Base-by-base conservation (phyloP, 768 basidiomycete species). In the Hemileccinum impolitum region DNA sequence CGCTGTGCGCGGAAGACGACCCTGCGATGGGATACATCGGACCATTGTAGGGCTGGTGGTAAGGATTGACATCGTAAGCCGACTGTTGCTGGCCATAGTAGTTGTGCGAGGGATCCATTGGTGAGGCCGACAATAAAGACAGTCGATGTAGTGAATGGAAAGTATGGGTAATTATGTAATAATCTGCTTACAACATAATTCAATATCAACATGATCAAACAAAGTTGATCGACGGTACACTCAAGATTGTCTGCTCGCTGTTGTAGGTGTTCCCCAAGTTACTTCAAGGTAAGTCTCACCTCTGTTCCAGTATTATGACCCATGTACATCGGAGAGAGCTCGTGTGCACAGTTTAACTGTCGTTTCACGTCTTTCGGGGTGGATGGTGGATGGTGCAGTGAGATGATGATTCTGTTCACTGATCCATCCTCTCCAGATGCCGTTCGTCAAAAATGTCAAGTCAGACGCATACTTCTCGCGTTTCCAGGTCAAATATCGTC, bases 401-500 rank as follows among this genome's bases (percentile, higher is more conserved):
- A 59, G 72, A 73, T 72, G 69, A 39, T 40, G 47, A 28, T 23
- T 37, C 35, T 39, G 36, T 36, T 50, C 7, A 19, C 57, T 69
- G 52, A 68, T 51, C 41, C 28, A 39, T 35, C 46, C 51, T 39
- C 28, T 35, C 15, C 45, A 79, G 78, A 90, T 92, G 95, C 95
- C 94, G 53, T 98, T 96, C 81, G 88, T 96, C 78, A 97, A 97
- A 78, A 86, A 87, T 60, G 71, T 94, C 77, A 97, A 99, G 80
- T 90, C 90, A 65, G 83, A 84, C 70, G 91, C 95, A 64, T 97
- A 97, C 86, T 96, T 92, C 77, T 96, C 94, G 54, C 85, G 94
- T 56, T 96, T 87, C 80, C 93, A 96, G 78, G 94, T 98, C 64
- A 98, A 98, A 78, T 96, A 96, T 75, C 90, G 95, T 68, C 79